A percentile compares a stretch with the other conserved stretches of the same genome.
Evolutionary conservation across 495 filamentous ascomycete species (phyloP).

Genomic region (Penicillium arizonense): DNA sequence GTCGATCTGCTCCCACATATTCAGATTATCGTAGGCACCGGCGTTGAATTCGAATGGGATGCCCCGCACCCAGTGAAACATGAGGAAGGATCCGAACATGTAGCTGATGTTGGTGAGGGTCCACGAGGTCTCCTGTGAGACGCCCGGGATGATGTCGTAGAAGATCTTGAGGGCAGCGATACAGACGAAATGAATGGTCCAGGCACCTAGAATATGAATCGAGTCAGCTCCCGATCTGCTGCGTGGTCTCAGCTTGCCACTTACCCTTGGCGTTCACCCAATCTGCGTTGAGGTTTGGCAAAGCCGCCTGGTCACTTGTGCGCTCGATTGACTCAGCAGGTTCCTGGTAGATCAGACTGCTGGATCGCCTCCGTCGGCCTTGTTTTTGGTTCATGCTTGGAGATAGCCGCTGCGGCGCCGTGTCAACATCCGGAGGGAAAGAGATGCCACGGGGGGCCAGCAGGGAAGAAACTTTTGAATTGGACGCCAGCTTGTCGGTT

Average conservation of each 20-base stretch:
- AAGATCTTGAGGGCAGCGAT: conserved; percentile 90
- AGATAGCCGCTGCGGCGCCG: conserved; percentile 53
- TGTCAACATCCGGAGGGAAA: conserved; percentile 73
- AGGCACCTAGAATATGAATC: conserved; percentile 65
- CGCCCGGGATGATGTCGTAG: conserved; percentile 90
- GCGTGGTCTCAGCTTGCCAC: conserved; percentile 22
- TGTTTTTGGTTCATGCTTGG: conserved; percentile 60
- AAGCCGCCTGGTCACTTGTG: conserved; percentile 87
- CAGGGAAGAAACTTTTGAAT: conserved; percentile 85
- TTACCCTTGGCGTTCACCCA: conserved; percentile 99
- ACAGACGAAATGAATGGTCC: conserved; percentile 92
- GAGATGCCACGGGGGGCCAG: conserved; percentile 76
- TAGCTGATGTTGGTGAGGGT: conserved; percentile 98
- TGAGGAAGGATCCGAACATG: conserved; percentile 97
- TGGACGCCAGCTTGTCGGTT: conserved; percentile 35
- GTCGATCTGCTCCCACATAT: conserved; percentile 99
- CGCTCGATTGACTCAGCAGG: conserved; percentile 92
- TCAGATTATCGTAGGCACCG: conserved; percentile 98
- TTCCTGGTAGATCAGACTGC: conserved; percentile 95
- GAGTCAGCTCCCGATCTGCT: conserved; percentile 12
- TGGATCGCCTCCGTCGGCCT: conserved; percentile 83
- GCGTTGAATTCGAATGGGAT: conserved; percentile 99
- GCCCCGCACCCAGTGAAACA: conserved; percentile 98
- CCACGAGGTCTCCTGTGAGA: conserved; percentile 97
- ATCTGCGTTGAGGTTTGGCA: conserved; percentile 94